Evolutionary conservation across 768 basidiomycete species (phyloP).

Genomic region (Tylopilus plumbeoviolaceoides): DNA sequence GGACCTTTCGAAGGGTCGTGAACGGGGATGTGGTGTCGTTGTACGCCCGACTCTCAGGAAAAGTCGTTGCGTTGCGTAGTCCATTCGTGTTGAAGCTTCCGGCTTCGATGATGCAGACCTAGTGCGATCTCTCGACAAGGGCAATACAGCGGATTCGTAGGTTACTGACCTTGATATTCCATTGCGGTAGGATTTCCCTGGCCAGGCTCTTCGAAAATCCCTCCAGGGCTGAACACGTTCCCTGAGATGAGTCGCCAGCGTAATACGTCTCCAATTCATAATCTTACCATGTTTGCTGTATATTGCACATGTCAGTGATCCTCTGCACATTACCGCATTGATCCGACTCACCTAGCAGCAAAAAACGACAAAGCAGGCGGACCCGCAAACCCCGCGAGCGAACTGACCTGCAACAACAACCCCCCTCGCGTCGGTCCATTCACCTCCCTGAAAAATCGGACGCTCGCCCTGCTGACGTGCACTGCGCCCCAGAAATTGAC

Average conservation of each 20-base stretch:
- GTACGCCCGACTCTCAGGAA: constrained; percentile 11
- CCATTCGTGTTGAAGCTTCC: constrained; percentile 15
- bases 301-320: neutral
- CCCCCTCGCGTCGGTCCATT: constrained; percentile 34
- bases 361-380: constrained; percentile 13
- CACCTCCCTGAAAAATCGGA: constrained; percentile 31
- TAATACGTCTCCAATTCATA: neutral
- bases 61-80: neutral
- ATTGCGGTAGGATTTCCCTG: constrained; percentile 36
- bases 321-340: constrained; percentile 9
- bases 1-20: neutral
- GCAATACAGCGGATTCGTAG: neutral
- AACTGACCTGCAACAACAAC: constrained; percentile 33
- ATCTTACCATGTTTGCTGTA: constrained; percentile 19
- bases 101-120: constrained; percentile 20
- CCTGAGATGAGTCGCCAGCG: neutral
- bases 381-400: constrained; percentile 26
- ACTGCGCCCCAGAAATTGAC: constrained; percentile 29
- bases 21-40: neutral
- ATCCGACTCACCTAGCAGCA: constrained; percentile 12
- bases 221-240: constrained; percentile 27
- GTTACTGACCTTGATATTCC: constrained; percentile 35
- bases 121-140: neutral
- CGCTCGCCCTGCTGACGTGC: constrained; percentile 24
- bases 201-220: constrained; percentile 32